Conservation (phyloP, 208 protist genomes). For the Crithidia acanthocephali region DNA sequence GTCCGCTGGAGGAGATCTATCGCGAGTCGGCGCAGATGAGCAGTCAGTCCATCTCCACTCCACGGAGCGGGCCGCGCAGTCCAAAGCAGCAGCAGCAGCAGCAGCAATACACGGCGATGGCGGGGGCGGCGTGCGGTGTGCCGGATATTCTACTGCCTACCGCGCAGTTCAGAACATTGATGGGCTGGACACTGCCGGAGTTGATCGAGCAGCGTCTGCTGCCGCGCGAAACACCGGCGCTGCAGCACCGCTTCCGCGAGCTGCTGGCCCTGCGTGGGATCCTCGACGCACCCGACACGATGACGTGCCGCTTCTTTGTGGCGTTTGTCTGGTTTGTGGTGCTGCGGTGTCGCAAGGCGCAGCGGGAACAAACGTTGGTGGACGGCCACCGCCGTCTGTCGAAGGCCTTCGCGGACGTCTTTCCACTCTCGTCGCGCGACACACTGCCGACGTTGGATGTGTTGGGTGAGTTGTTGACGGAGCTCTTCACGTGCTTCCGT, state of each 20-base stretch:
- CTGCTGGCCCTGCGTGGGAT: constrained; percentile 22
- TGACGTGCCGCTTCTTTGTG: constrained; percentile 21
- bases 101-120: neutral
- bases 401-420: constrained; percentile 18
- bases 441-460: constrained; percentile 33
- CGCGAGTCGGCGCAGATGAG: neutral
- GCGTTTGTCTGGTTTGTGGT: constrained; percentile 28
- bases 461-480: constrained; percentile 30
- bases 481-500: constrained; percentile 24
- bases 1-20: constrained; percentile 17
- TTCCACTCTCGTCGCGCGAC: constrained; percentile 18
- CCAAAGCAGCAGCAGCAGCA: neutral
- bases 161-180: constrained; percentile 19
- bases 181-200: constrained; percentile 28
- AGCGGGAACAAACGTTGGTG: constrained; percentile 30
- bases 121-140: neutral
- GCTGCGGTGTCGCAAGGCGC: constrained; percentile 34
- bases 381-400: constrained; percentile 20
- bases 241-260: constrained; percentile 25
- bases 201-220: constrained; percentile 27
- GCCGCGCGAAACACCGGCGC: constrained; percentile 19
- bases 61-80: neutral
- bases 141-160: constrained; percentile 24
- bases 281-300: constrained; percentile 21
- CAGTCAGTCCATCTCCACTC: neutral